Evolutionary conservation across 495 filamentous ascomycete genomes (phyloP).

Genomic region (Tuber melanosporum): DNA sequence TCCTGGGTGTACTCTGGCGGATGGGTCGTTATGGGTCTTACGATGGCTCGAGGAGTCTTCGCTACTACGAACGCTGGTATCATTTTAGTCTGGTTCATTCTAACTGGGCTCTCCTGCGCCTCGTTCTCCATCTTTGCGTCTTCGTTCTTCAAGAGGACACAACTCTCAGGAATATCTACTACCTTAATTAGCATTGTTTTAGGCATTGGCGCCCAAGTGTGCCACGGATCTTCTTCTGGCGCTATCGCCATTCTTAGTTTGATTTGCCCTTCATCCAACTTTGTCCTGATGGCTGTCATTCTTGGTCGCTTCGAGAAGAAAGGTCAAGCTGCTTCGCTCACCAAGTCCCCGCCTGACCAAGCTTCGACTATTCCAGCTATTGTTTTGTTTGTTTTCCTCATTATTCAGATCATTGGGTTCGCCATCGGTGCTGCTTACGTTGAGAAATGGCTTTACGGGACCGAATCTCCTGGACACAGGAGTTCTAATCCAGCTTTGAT

Average conservation of each 20-base stretch:
- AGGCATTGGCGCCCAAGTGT: constrained; percentile 62
- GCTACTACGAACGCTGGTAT: constrained; percentile 54
- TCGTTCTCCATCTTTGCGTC: constrained; percentile 66
- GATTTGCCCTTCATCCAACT: constrained; percentile 71
- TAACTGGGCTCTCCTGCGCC: constrained; percentile 58
- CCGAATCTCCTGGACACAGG: constrained; percentile 54
- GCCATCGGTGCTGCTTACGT: constrained; percentile 63
- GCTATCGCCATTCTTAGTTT: constrained; percentile 58
- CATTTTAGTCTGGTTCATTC: constrained; percentile 54
- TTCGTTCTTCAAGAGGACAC: constrained; percentile 68
- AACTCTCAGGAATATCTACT: constrained; percentile 65
- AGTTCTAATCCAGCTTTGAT: constrained; percentile 45
- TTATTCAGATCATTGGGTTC: constrained; percentile 67
- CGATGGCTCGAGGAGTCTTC: constrained; percentile 58
- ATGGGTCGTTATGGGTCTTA: constrained; percentile 62
- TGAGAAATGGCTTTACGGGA: constrained; percentile 70
- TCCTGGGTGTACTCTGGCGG: constrained; percentile 60
- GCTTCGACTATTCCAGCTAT: constrained; percentile 60
- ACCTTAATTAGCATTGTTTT: constrained; percentile 60
- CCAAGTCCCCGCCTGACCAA: constrained; percentile 53
- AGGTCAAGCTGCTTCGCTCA: constrained; percentile 51
- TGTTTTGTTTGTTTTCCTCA: constrained; percentile 60
- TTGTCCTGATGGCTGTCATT: constrained; percentile 62
- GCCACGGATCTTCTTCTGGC: constrained; percentile 49
- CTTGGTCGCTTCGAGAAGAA: constrained; percentile 62